Base-by-base conservation (phyloP, 192 early-diverging fungal genomes). In the Allomyces arbusculus region DNA sequence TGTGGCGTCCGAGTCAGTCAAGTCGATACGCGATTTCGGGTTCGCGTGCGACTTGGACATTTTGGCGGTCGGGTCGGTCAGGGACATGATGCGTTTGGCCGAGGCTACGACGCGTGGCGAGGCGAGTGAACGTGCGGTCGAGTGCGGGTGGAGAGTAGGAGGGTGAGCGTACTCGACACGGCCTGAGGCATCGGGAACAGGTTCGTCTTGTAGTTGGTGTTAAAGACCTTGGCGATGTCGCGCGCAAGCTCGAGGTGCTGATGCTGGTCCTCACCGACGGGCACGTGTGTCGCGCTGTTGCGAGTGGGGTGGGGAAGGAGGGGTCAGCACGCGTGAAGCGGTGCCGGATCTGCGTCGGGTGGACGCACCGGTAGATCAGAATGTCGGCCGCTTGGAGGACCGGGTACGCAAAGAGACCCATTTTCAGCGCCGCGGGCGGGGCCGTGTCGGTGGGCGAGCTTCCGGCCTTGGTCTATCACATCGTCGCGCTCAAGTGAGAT, bases 301-400 rank as follows among this genome's bases (percentile, higher is more conserved):
- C 14, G 20, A 25, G 5, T 23, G 2, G 40, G 61, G 19, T 24
- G n/a, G 12, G 0, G 66, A 69, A 20, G 0, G 66, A 69, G 23
- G 23, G 55, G 23, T n/a, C 23, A 65, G 50, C 62, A 26, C 26
- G 63, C 62, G 8, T 9, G 62, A 43, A n/a, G 8, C n/a, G 64
- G 40, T 50, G 40, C 8, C 22, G 44, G 6, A 61, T 25, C 7
- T 23, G 24, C 22, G 62, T 55, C 23, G 12, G 20, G 61, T 62
- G 5, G 24, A 62, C 69, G 65, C 75, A 86, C 82, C 78, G 80
- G 77, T 94, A 97, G 0, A 97, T 72, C 24, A 97, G 69, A 24
- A 97, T 85, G 70, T 97, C 94, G 26, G 94, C 89, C 0, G 92
- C 92, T 75, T 90, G 88, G 45, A 97, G 78, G 3, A 92, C 86